Evolutionary conservation across 495 filamentous ascomycete genomes (phyloP), one percentile per base, ranked within the genome.

Genomic region (Collariella sp.): DNA sequence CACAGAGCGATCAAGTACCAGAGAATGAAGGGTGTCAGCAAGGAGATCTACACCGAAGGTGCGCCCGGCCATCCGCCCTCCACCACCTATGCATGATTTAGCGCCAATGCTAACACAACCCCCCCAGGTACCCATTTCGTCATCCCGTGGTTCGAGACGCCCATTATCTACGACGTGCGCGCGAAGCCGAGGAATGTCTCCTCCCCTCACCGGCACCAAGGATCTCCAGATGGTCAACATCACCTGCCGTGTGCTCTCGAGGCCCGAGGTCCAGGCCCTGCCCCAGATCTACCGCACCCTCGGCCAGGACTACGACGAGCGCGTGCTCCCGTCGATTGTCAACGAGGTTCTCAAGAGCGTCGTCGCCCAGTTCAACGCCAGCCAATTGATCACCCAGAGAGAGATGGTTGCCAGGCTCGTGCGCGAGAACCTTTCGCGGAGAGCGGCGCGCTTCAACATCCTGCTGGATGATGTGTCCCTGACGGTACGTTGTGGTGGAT

Each of bases 151-250:
- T 83, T 98, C 72, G 94, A 98, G 70, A 95, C 91, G 5, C 88
- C 93, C 36, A 84, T 98, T 65, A 86, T 86, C 62, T 98, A 97
- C 74, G 93, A 98, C 70, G 93, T 98, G 53, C 91, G 93, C 69
- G 93, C 93, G 20, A 95, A 94, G 74, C 93, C 93, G 62, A 84
- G 94, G 63, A 95, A 91, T 67, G 93, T 98, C 55, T 85, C 93
- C 57, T 98, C 93, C 65, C n/a, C 84, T 98, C 51, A 97, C 93
- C 50, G 93, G 94, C 60, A 98, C 93, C 65, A 98, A 98, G 74
- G 93, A 98, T 72, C 75, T 98, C 68, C 93, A 98, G 79, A 98
- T 98, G 93, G 93, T 98, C 69, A 98, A 98, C 80, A 98, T 98
- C 70, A 98, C 94, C 65, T 98, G 93, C 75, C 94, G 93, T 90